Evolutionary conservation across 306 rosid genomes (phyloP).

Genomic region (Begonia masoniana): DNA sequence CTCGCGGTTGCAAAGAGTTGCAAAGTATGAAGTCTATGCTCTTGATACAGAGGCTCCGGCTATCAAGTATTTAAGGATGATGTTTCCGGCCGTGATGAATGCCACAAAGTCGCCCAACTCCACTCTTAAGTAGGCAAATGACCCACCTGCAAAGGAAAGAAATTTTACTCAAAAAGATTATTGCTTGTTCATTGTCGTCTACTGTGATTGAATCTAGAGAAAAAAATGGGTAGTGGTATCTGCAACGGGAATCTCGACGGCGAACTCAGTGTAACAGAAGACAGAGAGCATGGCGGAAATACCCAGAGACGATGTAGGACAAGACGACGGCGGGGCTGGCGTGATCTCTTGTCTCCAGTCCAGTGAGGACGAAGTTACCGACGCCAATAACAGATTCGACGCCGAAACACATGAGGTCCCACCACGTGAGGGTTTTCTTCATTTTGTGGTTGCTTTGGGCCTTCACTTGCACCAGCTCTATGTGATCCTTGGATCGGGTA

Average conservation of each 20-base stretch:
- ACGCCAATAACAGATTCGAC: constrained; percentile 77
- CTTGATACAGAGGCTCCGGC: constrained; percentile 68
- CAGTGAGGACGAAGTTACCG: constrained; percentile 77
- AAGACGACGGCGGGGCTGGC: constrained; percentile 78
- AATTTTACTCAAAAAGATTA: no score
- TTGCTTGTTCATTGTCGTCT: no score
- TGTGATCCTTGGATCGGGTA: constrained; percentile 37
- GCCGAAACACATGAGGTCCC: constrained; percentile 92
- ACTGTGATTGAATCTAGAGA: no score
- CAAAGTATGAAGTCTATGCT: constrained; percentile 77
- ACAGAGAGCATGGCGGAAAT: constrained; percentile 83
- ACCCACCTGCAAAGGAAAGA: constrained; percentile 38
- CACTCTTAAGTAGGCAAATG: constrained; percentile 74
- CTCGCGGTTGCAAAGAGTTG: constrained; percentile 44
- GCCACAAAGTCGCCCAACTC: constrained; percentile 81
- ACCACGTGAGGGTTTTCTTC: constrained; percentile 83
- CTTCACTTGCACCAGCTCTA: constrained; percentile 58
- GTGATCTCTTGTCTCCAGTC: constrained; percentile 24
- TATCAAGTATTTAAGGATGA: constrained; percentile 54
- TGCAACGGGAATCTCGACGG: constrained; percentile 82
- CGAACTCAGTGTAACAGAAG: constrained; percentile 88
- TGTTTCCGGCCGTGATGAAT: constrained; percentile 72
- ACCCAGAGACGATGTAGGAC: constrained; percentile 70
- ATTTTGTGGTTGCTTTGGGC: constrained; percentile 53
- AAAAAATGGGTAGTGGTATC: constrained; percentile 17